These are phyloP conservation scores for Rhizoclosmatium sp. DNA, from an alignment of 192 early-diverging fungal species.

Conservation along the genomic window DNA sequence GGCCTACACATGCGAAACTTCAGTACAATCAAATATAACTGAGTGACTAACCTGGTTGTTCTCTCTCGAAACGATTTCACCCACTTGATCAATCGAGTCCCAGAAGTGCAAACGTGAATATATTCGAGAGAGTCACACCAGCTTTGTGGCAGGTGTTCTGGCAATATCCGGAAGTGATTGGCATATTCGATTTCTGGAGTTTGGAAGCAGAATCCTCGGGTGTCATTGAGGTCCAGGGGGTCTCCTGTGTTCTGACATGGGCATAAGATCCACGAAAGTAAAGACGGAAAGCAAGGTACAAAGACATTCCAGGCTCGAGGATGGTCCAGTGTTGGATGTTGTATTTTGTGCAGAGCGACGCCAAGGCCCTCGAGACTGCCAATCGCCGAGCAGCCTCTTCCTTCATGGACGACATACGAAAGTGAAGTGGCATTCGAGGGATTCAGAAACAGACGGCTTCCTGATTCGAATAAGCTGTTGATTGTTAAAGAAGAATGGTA, in stretches of 20 bases:
- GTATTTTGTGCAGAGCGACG: constrained; percentile 1
- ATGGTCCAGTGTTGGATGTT: not conserved
- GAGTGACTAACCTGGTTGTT: not conserved
- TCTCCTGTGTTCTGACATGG: not conserved
- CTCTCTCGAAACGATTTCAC: not conserved
- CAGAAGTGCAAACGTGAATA: constrained; percentile 26
- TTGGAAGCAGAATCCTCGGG: constrained; percentile 11
- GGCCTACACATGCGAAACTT: not conserved
- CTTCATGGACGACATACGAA: constrained; percentile 21
- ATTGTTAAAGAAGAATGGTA: too few species aligned
- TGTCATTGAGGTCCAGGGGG: constrained; percentile 2
- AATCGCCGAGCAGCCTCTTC: constrained; percentile 14
- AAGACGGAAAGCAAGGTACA: too few species aligned
- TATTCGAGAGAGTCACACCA: constrained; percentile 31
- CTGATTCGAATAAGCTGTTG: not conserved
- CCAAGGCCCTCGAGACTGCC: constrained; percentile 1
- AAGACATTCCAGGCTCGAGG: constrained; percentile 37
- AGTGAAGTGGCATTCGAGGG: not conserved
- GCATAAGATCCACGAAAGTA: too few species aligned
- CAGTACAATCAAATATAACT: too few species aligned
- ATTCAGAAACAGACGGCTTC: constrained; percentile 14
- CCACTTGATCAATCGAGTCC: constrained; percentile 7
- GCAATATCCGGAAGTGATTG: constrained; percentile 31
- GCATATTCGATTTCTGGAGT: constrained; percentile 33
- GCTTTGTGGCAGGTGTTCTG: not conserved